Base-by-base conservation (phyloP, 192 early-diverging fungal species). In the Helicostylum pulchrum region DNA sequence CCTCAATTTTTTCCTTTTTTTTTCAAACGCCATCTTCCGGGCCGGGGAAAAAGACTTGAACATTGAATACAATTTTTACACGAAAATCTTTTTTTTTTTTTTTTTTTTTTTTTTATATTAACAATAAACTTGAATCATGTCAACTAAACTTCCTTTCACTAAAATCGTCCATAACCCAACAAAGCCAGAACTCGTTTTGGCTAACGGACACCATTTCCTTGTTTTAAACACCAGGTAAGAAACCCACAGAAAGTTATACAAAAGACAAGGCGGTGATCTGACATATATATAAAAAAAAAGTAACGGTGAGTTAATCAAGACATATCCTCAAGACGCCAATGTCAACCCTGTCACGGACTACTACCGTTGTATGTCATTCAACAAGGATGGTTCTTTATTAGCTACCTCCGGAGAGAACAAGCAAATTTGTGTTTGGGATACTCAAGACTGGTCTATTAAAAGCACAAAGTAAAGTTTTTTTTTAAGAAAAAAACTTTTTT, bases 361-460 rank as follows among this genome's bases (percentile, higher is more conserved):
- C 2, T 78, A 86, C 20, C 73, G 79, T 19, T 67, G 76, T 11
- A 75, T 79, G 17, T 77, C 79, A 5, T 89, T 89, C 68, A 83
- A 78, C 53, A 73, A 73, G 6, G 78, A 85, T 50, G 86, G 84
- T 4, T 54, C 53, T 10, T 81, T 80, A 32, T 64, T 92, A 59
- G 87, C 85, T 1, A 76, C 81, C 6, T 83, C 81, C 60, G 85
- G 85, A 17, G 80, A 81, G 39, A 83, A 92, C 62, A 93, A 93
- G 72, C 65, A 76, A 21, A 63, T 92, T 32, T 67, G 75, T n/a
- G 74, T 91, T 51, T 93, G 86, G 84, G 70, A 83, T 54, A 83
- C 84, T 12, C 69, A 67, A 9, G 67, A 71, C 36, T 92, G 90
- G 90, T 66, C 58, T 17, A 23, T 81, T 15, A 66, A 74, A 26